These are phyloP conservation scores for Lipomyces anomalus DNA, from an alignment of 805 yeast species.

Conservation along the genomic window DNA sequence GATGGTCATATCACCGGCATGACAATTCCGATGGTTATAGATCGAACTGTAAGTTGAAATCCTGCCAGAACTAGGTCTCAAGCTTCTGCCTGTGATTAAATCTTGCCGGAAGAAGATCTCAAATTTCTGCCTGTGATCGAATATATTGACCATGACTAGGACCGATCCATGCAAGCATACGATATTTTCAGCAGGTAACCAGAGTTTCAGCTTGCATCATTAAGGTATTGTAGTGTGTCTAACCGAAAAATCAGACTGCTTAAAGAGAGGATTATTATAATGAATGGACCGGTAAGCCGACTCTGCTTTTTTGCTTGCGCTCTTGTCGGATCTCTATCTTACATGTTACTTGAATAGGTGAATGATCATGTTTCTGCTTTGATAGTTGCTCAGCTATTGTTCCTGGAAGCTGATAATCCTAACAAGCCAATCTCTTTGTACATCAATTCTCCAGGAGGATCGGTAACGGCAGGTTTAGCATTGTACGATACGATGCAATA, in stretches of 20 bases:
- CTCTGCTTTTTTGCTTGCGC: background rate
- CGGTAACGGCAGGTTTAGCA: conserved; percentile 34
- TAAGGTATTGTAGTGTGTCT: too few relatives aligned
- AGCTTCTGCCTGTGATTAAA: too few relatives aligned
- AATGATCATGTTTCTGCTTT: conserved; percentile 26
- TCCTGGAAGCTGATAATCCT: conserved; percentile 23
- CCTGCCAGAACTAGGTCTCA: too few relatives aligned
- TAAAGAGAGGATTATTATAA: conserved; percentile 30
- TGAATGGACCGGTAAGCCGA: conserved; percentile 24
- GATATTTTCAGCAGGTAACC: background rate
- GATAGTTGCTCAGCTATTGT: conserved; percentile 30
- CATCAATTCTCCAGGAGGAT: conserved; percentile 36
- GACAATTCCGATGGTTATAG: background rate
- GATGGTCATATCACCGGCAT: background rate
- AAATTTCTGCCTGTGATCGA: too few relatives aligned
- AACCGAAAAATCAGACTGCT: too few relatives aligned
- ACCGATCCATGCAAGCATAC: background rate
- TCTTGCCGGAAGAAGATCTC: too few relatives aligned
- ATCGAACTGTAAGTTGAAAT: background rate
- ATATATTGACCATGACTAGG: background rate
- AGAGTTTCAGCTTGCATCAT: too few relatives aligned
- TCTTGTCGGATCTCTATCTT: background rate
- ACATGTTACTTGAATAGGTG: conserved; percentile 8
- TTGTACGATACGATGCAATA: conserved; percentile 37
- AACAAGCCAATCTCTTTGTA: conserved; percentile 25